Evolutionary conservation across 805 yeast genomes (phyloP), one percentile per base, ranked within the genome.

Genomic region (Zygoascus bituminiphila): DNA sequence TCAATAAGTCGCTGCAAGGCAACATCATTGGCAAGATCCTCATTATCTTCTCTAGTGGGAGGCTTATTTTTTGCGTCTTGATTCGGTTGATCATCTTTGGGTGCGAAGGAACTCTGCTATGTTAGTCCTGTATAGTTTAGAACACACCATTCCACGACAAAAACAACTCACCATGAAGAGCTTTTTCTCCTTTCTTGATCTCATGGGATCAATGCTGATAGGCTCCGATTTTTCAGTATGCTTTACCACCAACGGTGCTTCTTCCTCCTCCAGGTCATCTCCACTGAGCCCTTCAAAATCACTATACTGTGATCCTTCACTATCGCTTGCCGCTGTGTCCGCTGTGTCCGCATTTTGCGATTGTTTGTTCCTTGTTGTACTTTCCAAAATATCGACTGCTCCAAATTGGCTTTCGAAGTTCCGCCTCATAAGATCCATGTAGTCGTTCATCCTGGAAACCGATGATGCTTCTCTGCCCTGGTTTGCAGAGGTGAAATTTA

Each of bases 1-100:
- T 71, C 71, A 25, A 84, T 67, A 20, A 84, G 69, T 44, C 89
- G 64, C 57, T 84, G 88, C 38, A 84, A 70, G 48, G 78, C 84
- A 26, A 82, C 57, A 59, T 83, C 91, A 58, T 84, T 81, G 48
- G 79, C 76, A 49, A 82, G 60, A 54, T 83, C 76, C 22, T 76
- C 72, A 7, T 70, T 72, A 10, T 72, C 74, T 31, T 54, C 51
- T 6, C 54, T 53, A 4, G 43, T 52, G 20, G 53, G 45, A 25
- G 44, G 37, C 17, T 48, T 25, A 35, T 25, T 31, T 17, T 51
- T 17, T 14, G 38, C 23, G 23, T 44, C 39, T 29, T 52, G 19
- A 17, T 47, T 42, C 5, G 26, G 46, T 10, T 53, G 37, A 17
- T 50, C 58, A 23, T 55, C 53, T 49, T 54, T 58, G 5, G 70